Base-by-base conservation (phyloP, 306 rosid species). In the Erythrophleum fordii region DNA sequence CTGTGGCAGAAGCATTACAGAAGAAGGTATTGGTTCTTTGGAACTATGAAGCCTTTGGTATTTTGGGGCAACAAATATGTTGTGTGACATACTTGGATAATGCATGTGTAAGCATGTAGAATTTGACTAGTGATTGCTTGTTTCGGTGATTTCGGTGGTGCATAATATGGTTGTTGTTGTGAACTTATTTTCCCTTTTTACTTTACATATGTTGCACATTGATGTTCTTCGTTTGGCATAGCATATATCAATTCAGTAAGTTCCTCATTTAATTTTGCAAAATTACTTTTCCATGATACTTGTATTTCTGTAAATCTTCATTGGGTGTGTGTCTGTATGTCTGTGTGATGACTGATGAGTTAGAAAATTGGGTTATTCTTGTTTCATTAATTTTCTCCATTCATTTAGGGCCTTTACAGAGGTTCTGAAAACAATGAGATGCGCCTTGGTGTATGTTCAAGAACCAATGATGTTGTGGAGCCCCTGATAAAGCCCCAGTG, bases 401-500 rank as follows among this genome's bases (percentile, higher is more conserved):
- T 48, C 68, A 13, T 82, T 72, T 80, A 91, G 99, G 96, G 94
- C 46, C 96, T 95, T 72, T 90, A 89, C 79, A 89, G 88, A 87
- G 98, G 94, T 80, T 93, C 92, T 70, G 91, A 89, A 80, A 86
- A 83, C 82, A 95, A 95, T 82, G 99, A 93, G 80, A 95, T 95
- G 99, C 94, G 96, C 67, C 97, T 95, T 75, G 99, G 98, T 48
- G 77, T 89, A 14, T 93, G 98, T 89, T 93, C 97, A 80, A 91
- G 99, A 88, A 95, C 85, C 85, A 89, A 91, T 85, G 99, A 91
- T 86, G 98, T 93, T 77, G 87, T 95, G 72, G 98, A 95, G 86
- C 98, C 99, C 70, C 70, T 95, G 91, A 91, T 95, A 86, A 95
- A 91, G 85, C 99, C 96, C 42, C 97, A 91, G 20, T 95, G 99